Evolutionary conservation across 2,329 filamentous ascomycete genomes (phyloP), one percentile per base, ranked within the genome.

Genomic region (Trichoderma cornu-damae): DNA sequence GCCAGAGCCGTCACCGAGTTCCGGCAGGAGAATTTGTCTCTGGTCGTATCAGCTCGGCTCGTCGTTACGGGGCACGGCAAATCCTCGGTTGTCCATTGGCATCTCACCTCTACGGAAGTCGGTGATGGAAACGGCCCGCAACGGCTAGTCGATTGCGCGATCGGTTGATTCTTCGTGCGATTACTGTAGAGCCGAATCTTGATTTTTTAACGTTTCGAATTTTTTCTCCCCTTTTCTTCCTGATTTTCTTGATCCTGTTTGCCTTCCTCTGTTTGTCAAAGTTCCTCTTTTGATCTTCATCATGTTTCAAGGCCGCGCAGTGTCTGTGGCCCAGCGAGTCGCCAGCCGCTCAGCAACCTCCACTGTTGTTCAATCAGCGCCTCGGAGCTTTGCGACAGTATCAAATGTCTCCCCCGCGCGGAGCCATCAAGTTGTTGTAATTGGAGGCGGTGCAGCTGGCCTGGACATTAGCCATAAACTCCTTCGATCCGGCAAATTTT

Each of bases 381-480:
- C 42, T n/a, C 57, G 59, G 20, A 43, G 46, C 37, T 53, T 67
- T 18, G 61, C 66, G 4, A 66, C 64, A 12, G 59, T 34, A 24
- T 28, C 51, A 6, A 73, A 70, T 20, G 67, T 54, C 54, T 65
- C 71, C 37, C 64, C 68, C 14, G 66, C 57, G 12, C 50, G 61
- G n/a, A 65, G 51, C 61, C 86, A 89, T 75, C 84, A 79, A 65
- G 76, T 89, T 14, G 83, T 88, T 11, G 78, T 89, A 2, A 75
- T 89, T 26, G 86, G 86, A 49, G 85, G 80, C 52, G 87, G 87
- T 30, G 76, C 81, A 11, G 87, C 85, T 35, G 87, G 87, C 48
- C 70, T 88, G 14, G 72, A 81, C 1, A 79, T 87, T 65, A 83
- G 83, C 64, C 85, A 88, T 65, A 86, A 89, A 72, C 79, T 90